Evolutionary conservation across 2,329 filamentous ascomycete species (phyloP).

Genomic region (Xylariaceae sp.): DNA sequence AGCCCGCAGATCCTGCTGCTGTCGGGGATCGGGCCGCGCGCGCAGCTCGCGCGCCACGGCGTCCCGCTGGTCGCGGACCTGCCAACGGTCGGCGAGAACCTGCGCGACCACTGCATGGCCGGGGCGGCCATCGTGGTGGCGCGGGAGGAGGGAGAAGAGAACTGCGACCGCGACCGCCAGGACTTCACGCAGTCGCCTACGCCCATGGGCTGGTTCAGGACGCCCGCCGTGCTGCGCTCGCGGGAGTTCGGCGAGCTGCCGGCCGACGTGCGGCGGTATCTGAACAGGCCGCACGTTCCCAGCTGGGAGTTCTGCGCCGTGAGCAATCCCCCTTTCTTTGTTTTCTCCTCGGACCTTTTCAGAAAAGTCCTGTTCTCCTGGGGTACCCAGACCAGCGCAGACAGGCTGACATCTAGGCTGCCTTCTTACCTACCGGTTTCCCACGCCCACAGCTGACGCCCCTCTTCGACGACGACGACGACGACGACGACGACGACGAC

Average conservation of each 20-base stretch:
- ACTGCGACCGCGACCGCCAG: too few relatives aligned
- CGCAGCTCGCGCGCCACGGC: constrained; percentile 13
- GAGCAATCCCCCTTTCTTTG: neutral
- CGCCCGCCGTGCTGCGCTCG: constrained; percentile 6
- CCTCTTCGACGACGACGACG: constrained; percentile 7
- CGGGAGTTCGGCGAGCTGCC: constrained; percentile 11
- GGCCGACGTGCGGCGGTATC: constrained; percentile 4
- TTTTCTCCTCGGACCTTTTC: too few relatives aligned
- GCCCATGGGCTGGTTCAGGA: constrained; percentile 31
- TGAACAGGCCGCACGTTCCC: constrained; percentile 8
- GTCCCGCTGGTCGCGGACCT: constrained; percentile 17
- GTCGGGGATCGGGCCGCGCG: constrained; percentile 20
- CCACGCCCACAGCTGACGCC: constrained; percentile 8
- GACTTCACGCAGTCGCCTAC: constrained; percentile 7
- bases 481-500: too few relatives aligned
- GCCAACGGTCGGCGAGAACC: constrained; percentile 21
- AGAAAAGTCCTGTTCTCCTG: too few relatives aligned
- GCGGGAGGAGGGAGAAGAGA: constrained; percentile 6
- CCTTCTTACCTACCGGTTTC: too few relatives aligned
- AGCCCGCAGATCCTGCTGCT: constrained; percentile 22
- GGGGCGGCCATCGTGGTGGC: constrained; percentile 17
- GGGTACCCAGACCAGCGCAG: neutral
- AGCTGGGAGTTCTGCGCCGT: constrained; percentile 12
- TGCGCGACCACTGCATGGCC: constrained; percentile 15
- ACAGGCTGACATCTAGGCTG: neutral